phyloP scores from a whole-genome alignment of 2,329 filamentous ascomycete species.

The Beauveria scarabaeidicola region DNA sequence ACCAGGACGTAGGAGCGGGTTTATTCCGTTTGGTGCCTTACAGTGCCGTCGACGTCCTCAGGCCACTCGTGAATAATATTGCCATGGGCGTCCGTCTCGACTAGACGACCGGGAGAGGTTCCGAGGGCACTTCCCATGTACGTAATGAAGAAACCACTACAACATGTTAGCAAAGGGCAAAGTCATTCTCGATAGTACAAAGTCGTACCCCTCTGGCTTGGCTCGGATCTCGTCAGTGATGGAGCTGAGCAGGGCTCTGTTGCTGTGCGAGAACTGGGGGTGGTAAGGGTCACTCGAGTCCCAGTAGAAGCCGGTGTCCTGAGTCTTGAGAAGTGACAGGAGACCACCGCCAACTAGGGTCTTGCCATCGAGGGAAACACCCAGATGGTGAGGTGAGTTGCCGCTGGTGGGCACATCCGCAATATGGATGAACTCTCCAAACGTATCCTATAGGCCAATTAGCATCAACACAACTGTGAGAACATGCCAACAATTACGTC shows the following conservation, averaged over 20 bases:
- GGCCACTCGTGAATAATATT: slow-evolving; percentile 57
- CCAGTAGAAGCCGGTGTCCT: slow-evolving; percentile 56
- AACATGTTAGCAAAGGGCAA: neutral
- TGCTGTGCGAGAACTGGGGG: slow-evolving; percentile 51
- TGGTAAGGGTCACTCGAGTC: slow-evolving; percentile 50
- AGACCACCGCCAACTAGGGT: slow-evolving; percentile 49
- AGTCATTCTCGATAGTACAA: neutral
- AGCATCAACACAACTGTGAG: slow-evolving; percentile 6
- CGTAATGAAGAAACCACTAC: slow-evolving; percentile 48
- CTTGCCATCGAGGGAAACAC: slow-evolving; percentile 46
- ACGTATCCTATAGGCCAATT: slow-evolving; percentile 37
- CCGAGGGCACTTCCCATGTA: slow-evolving; percentile 54
- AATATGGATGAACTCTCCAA: slow-evolving; percentile 49
- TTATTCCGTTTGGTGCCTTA: neutral
- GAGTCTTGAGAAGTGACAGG: slow-evolving; percentile 49
- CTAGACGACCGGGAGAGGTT: slow-evolving; percentile 48
- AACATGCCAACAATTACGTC: slow-evolving; percentile 29
- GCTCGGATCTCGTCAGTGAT: slow-evolving; percentile 56
- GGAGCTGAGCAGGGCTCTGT: slow-evolving; percentile 49
- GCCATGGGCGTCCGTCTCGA: slow-evolving; percentile 51
- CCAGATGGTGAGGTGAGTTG: slow-evolving; percentile 53
- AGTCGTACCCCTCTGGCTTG: slow-evolving; percentile 45
- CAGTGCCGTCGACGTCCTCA: slow-evolving; percentile 41
- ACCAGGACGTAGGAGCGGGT: no score
- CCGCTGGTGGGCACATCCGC: slow-evolving; percentile 51